Conservation (phyloP, 192 early-diverging fungal species). For the Coemansia sp. region DNA sequence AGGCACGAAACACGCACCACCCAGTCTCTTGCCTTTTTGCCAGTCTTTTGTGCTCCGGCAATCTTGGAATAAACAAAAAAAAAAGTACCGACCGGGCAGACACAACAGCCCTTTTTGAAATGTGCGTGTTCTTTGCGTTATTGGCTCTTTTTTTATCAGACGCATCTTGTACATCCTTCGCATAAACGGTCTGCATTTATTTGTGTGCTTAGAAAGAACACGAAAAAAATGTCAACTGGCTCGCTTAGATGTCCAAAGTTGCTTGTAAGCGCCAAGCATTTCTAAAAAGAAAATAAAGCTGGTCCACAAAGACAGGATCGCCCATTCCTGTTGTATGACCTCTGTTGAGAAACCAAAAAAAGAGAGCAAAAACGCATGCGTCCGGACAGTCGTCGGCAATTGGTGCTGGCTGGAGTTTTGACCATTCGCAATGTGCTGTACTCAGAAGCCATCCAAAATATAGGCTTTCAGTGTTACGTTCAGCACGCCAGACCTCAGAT, state of each 20-base stretch:
- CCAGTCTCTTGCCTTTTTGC: neutral
- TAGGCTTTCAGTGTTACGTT: too few relatives aligned
- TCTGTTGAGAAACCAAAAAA: slow-evolving; percentile 1
- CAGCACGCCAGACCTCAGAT: too few relatives aligned
- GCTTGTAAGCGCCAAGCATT: neutral
- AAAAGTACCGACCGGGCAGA: neutral
- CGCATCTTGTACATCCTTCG: neutral
- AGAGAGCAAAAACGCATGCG: neutral
- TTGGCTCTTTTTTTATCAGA: neutral
- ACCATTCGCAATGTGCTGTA: too few relatives aligned
- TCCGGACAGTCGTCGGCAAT: too few relatives aligned
- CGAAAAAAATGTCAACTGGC: neutral
- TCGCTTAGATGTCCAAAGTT: neutral
- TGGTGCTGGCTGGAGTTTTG: too few relatives aligned
- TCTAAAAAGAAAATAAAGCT: neutral
- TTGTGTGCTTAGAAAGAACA: neutral
- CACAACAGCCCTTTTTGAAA: neutral
- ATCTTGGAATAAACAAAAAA: neutral
- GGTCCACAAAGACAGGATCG: neutral
- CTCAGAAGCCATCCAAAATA: too few relatives aligned
- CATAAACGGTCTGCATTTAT: neutral
- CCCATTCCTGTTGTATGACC: neutral
- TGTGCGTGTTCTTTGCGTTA: neutral
- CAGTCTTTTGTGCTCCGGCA: neutral
- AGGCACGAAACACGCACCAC: neutral